Evolutionary conservation across 139 green algal genomes (phyloP).

Genomic region (Mesotaenium endlicherianum): DNA sequence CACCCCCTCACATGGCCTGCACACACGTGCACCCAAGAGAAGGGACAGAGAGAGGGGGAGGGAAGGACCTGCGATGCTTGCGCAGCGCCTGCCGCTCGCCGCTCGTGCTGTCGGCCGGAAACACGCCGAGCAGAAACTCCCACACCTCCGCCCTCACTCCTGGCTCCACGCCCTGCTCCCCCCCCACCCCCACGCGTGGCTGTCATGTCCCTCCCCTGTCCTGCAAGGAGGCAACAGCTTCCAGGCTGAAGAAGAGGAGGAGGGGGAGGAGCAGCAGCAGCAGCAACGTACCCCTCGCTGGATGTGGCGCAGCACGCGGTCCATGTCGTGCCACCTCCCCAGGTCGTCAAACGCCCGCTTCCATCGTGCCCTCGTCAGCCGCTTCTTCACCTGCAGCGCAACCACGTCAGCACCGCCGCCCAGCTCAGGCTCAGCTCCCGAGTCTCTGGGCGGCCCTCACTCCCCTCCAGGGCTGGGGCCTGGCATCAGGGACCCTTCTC

Average conservation of each 20-base stretch:
- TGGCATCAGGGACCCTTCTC: background rate
- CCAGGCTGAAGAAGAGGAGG: background rate
- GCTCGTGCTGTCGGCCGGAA: slow-evolving; percentile 6
- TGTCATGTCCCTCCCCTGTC: too few species aligned
- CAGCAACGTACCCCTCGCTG: slow-evolving; percentile 1
- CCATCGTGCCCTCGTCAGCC: slow-evolving; percentile 2
- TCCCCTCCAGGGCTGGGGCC: too few species aligned
- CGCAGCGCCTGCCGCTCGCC: slow-evolving; percentile 27
- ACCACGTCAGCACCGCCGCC: background rate
- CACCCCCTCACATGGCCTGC: too few species aligned
- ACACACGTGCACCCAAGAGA: too few species aligned
- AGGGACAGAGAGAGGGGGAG: slow-evolving; percentile 1
- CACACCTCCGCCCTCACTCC: slow-evolving; percentile 35
- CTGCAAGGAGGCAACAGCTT: background rate
- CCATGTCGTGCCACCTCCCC: background rate
- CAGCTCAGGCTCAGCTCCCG: background rate
- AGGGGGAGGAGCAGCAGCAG: background rate
- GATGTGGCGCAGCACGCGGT: slow-evolving; percentile 5
- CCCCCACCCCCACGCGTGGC: too few species aligned
- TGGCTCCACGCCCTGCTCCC: slow-evolving; percentile 20
- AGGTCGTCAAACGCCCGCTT: background rate
- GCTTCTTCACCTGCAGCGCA: slow-evolving; percentile 12
- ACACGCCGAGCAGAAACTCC: slow-evolving; percentile 47
- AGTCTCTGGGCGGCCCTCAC: background rate
- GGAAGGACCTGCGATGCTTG: slow-evolving; percentile 2